phyloP scores from a whole-genome alignment of 768 basidiomycete species.

The Hygrocybe punicea region DNA sequence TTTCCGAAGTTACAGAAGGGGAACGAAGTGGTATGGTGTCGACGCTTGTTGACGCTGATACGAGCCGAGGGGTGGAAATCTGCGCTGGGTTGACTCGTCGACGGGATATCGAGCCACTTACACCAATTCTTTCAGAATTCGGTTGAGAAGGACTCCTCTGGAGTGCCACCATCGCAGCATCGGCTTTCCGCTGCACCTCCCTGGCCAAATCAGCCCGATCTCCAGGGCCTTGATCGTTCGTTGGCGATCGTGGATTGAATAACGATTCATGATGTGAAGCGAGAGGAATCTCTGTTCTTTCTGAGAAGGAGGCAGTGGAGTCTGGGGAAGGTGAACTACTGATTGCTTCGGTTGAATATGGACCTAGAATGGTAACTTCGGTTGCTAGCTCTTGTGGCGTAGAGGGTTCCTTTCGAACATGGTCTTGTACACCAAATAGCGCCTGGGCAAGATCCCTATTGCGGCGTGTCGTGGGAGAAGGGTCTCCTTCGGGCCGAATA shows the following conservation, averaged over 20 bases:
- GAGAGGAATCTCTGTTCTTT: conserved; percentile 2
- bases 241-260: conserved; percentile 44
- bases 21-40: conserved; percentile 62
- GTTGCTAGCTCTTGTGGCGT: neutral
- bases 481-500: conserved; percentile 31
- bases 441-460: conserved; percentile 75
- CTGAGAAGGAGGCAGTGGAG: conserved; percentile 25
- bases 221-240: conserved; percentile 41
- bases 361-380: too few species aligned
- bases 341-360: neutral
- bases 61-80: conserved; percentile 62
- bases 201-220: conserved; percentile 55
- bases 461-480: conserved; percentile 54
- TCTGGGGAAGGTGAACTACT: conserved; percentile 20
- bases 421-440: conserved; percentile 57
- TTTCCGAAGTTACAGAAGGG: conserved; percentile 46
- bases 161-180: conserved; percentile 62
- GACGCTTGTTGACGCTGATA: conserved; percentile 66
- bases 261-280: conserved; percentile 35
- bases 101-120: conserved; percentile 43
- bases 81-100: conserved; percentile 59
- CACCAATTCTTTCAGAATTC: conserved; percentile 41
- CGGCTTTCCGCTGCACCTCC: conserved; percentile 65
- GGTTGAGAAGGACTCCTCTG: conserved; percentile 47
- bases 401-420: conserved; percentile 22